phyloP scores from a whole-genome alignment of 345 rosid genomes.

The Ceriops decandra region DNA sequence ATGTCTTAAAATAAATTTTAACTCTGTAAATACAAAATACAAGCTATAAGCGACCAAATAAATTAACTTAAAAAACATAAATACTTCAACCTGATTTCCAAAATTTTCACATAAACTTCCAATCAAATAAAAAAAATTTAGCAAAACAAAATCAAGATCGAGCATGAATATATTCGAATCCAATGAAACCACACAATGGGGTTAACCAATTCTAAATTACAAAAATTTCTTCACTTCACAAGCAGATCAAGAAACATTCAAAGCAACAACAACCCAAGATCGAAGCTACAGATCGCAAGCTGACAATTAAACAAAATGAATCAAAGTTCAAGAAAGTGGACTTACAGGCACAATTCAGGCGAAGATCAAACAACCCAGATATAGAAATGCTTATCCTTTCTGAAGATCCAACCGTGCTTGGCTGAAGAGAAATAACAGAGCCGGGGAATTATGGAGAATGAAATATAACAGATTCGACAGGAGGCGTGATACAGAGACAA shows the following conservation, averaged over 20 bases:
- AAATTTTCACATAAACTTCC: background rate
- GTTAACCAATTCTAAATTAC: background rate
- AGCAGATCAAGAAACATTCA: conserved; percentile 10
- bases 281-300: background rate
- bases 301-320: background rate
- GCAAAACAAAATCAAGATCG: conserved; percentile 5
- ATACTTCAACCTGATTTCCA: background rate
- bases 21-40: too few relatives aligned
- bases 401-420: too few relatives aligned
- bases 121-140: background rate
- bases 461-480: too few relatives aligned
- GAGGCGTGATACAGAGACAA: too few relatives aligned
- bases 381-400: background rate
- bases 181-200: conserved; percentile 13
- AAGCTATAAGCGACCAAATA: background rate
- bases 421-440: too few relatives aligned
- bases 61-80: background rate
- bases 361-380: conserved; percentile 11
- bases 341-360: conserved; percentile 13
- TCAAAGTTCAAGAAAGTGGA: background rate
- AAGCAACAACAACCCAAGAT: background rate
- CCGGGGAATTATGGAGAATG: too few relatives aligned
- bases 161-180: conserved; percentile 12
- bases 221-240: background rate
- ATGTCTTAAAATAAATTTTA: too few relatives aligned